Percentiles rank a stretch among this genome's conserved stretches.
phyloP scores from a whole-genome alignment of 768 basidiomycete species.

The Peribolospora kevripleyi region DNA sequence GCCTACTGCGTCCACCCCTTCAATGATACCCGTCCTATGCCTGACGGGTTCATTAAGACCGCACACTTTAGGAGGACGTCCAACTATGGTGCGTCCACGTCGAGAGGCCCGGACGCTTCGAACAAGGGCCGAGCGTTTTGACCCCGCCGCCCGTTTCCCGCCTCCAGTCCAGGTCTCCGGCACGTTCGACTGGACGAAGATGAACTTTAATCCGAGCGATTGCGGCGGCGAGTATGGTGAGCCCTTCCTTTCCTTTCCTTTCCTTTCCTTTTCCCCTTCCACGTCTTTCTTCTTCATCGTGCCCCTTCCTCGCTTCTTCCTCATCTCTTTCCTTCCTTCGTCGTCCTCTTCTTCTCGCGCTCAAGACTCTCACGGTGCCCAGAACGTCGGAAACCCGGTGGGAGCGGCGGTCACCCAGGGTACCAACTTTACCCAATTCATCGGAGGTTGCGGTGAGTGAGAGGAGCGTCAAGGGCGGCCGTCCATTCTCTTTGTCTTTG shows the following conservation, averaged over 20 bases:
- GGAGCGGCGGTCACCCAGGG: background rate
- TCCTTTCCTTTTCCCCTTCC: too few species aligned
- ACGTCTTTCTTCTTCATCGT: too few species aligned
- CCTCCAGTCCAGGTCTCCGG: background rate
- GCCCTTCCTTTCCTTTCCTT: too few species aligned
- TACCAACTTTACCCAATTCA: background rate
- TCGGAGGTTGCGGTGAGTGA: background rate
- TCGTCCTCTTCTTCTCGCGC: background rate
- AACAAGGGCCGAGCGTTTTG: too few species aligned
- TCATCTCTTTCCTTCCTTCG: background rate
- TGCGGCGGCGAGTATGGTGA: too few species aligned
- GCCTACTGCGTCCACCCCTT: conserved; percentile 1
- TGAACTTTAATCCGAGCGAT: background rate
- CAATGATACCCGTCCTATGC: background rate
- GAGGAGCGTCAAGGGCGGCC: too few species aligned
- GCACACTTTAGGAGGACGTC: background rate
- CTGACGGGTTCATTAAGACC: background rate
- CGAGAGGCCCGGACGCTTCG: too few species aligned
- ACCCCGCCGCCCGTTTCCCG: too few species aligned
- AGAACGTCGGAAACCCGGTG: background rate
- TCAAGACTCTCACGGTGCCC: background rate
- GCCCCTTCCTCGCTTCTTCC: too few species aligned
- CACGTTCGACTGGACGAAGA: background rate
- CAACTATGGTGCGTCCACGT: background rate
- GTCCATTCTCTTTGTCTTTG: background rate